Evolutionary conservation across 495 filamentous ascomycete species (phyloP), one percentile per base, ranked within the genome.

Genomic region (Penicillium maclennaniae): DNA sequence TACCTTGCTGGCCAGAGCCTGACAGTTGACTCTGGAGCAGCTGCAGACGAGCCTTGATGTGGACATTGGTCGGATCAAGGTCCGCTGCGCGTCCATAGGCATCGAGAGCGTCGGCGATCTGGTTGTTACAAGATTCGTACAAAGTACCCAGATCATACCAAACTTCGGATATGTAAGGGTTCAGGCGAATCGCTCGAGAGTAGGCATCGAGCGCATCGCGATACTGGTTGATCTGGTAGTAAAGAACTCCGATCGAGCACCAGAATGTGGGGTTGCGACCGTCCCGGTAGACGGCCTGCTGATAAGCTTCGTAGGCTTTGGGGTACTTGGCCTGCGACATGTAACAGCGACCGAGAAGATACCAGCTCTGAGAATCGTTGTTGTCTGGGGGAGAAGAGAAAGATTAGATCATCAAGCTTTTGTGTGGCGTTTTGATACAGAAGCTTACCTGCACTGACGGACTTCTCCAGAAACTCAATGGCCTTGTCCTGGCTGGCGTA

Each of bases 181-280:
- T 99, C 63, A 99, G 75, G 53, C 93, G 89, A 62, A 99, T 99
- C 40, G 93, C 93, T 54, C 93, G 90, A 59, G 91, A 96, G 73
- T 99, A 99, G 55, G 93, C 93, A 80, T 99, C 93, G 45, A 99
- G 83, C 16, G 93, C 93, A 78, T 99, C 93, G 45, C 93, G 86
- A 69, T 99, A 99, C 78, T 99, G 93, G 68, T 99, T 99, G 76
- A 99, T 99, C 73, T 99, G 93, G 74, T 97, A 99, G 67, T 99
- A 99, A 36, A 99, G 83, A 16, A 99, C 93, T 66, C 93, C 93
- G 67, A 99, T 99, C 20, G 93, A 99, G 75, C 95, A 97, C 93
- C 93, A 99, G 78, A 99, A 99, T 12, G 93, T 99, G 23, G 93
- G 95, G 61, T 99, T 99, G 60, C 93, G 86, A 20, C 95, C 95